Percentiles rank a stretch among this genome's conserved stretches.
Conservation (phyloP, 345 rosid species). For the Tarenaya hassleriana region DNA sequence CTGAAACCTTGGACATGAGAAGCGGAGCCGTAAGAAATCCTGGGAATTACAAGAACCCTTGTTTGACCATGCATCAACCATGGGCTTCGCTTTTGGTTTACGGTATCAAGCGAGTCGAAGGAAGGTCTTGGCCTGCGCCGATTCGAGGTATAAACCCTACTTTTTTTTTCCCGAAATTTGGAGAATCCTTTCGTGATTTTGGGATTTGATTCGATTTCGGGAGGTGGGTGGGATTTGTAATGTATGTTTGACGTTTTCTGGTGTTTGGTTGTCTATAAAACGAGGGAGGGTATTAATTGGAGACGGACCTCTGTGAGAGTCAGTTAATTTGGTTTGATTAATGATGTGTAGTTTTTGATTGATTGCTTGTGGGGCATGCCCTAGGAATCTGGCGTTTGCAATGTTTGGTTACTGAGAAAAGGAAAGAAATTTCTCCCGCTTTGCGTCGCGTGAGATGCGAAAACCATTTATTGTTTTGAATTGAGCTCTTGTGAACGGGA, state of each 20-base stretch:
- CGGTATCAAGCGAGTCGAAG: slow-evolving; percentile 92
- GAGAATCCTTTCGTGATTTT: neutral
- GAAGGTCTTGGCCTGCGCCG: slow-evolving; percentile 92
- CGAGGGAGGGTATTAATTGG: neutral
- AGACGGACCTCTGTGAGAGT: neutral
- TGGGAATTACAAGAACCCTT: slow-evolving; percentile 71
- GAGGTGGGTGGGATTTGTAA: neutral
- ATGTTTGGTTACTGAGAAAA: too few relatives aligned
- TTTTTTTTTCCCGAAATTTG: neutral
- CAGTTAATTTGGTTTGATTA: neutral
- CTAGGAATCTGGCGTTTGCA: too few relatives aligned
- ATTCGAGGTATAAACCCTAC: slow-evolving; percentile 44
- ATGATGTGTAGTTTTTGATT: neutral
- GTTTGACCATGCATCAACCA: slow-evolving; percentile 92
- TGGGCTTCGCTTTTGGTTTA: slow-evolving; percentile 84
- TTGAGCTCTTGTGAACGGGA: too few relatives aligned
- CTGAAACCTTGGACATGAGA: too few relatives aligned
- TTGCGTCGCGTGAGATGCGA: neutral
- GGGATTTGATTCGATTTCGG: neutral
- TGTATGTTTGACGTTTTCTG: too few relatives aligned
- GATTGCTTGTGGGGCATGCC: too few relatives aligned
- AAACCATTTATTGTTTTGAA: neutral
- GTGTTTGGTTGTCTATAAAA: slow-evolving; percentile 7
- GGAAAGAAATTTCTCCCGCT: too few relatives aligned
- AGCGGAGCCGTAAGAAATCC: too few relatives aligned